Evolutionary conservation across 768 basidiomycete genomes (phyloP).

Genomic region (Mycena metata): DNA sequence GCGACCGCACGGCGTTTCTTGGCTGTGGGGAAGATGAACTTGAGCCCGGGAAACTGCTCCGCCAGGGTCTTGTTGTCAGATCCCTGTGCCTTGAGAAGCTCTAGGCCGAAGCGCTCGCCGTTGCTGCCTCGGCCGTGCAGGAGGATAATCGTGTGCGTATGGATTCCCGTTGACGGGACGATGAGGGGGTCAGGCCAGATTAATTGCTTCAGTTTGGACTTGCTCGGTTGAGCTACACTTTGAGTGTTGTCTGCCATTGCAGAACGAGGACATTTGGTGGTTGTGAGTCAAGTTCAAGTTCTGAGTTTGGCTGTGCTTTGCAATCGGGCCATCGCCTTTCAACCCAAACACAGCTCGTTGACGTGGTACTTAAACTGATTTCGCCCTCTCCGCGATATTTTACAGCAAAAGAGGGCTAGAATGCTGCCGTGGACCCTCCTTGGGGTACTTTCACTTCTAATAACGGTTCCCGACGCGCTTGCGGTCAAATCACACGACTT

Average conservation of each 20-base stretch:
- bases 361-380: slow-evolving; percentile 24
- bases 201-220: slow-evolving; percentile 21
- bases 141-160: slow-evolving; percentile 29
- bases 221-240: neutral
- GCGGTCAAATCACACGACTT: slow-evolving; percentile 89
- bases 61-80: slow-evolving; percentile 16
- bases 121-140: slow-evolving; percentile 33
- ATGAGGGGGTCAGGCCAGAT: slow-evolving; percentile 30
- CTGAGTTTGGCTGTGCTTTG: neutral
- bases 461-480: slow-evolving; percentile 52
- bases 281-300: no score
- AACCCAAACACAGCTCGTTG: slow-evolving; percentile 6
- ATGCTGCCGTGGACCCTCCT: slow-evolving; percentile 45
- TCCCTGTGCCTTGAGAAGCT: slow-evolving; percentile 14
- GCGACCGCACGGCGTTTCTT: slow-evolving; percentile 26
- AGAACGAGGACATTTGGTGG: neutral
- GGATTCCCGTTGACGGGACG: slow-evolving; percentile 11
- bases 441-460: slow-evolving; percentile 52
- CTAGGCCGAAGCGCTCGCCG: slow-evolving; percentile 31
- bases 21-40: slow-evolving; percentile 31
- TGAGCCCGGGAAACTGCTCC: slow-evolving; percentile 26
- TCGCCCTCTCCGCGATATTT: neutral
- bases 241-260: neutral
- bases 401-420: slow-evolving; percentile 7
- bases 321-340: neutral